These are phyloP conservation scores for Mangifera indica DNA, from an alignment of 345 rosid genomes.

Conservation along the genomic window DNA sequence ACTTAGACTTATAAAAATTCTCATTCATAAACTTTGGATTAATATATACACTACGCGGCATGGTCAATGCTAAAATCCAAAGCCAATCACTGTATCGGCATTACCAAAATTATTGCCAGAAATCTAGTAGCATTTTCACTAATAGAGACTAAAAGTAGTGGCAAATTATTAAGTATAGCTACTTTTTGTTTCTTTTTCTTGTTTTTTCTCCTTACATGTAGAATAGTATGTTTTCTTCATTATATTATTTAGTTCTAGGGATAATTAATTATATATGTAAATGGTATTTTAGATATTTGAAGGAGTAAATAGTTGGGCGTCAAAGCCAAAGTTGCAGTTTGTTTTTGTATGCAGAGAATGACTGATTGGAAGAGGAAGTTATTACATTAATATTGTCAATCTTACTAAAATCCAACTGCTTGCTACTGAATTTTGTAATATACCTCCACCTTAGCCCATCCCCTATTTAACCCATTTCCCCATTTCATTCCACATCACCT, in stretches of 20 bases:
- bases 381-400: constrained; percentile 21
- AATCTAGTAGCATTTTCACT: not conserved
- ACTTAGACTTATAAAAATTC: no score
- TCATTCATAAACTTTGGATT: no score
- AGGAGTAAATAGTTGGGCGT: constrained; percentile 29
- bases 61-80: constrained; percentile 7
- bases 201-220: not conserved
- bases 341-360: constrained; percentile 24
- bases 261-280: no score
- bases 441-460: constrained; percentile 24
- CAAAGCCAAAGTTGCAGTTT: constrained; percentile 38
- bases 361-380: constrained; percentile 25
- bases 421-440: constrained; percentile 32
- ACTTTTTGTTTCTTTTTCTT: not conserved
- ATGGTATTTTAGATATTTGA: constrained; percentile 9
- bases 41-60: no score
- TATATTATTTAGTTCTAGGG: no score
- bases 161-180: not conserved
- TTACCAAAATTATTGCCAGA: not conserved
- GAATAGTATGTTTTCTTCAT: no score
- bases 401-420: constrained; percentile 34
- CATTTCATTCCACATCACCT: constrained; percentile 29
- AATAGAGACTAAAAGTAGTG: not conserved
- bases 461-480: constrained; percentile 37
- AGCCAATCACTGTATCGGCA: constrained; percentile 8